phyloP scores from a whole-genome alignment of 2,329 filamentous ascomycete species.

The Venturia effusa region DNA sequence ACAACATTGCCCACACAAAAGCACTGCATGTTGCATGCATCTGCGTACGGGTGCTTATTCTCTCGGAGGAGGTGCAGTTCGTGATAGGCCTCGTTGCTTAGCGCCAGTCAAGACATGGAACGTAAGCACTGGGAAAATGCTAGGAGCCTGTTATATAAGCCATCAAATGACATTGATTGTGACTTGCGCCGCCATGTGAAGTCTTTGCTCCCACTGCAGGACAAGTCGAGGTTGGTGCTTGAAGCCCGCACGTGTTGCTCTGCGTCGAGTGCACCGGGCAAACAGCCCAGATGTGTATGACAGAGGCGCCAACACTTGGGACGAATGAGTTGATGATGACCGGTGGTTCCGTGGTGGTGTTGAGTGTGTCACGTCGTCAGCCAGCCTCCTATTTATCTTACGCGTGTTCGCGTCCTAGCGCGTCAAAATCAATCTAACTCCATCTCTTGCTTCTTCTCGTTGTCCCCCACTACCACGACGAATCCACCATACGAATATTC shows the following conservation, averaged over 20 bases:
- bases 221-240: too few species aligned
- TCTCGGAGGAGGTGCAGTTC: not conserved
- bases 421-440: not conserved
- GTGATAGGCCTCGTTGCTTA: not conserved
- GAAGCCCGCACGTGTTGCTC: too few species aligned
- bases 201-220: too few species aligned
- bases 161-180: not conserved
- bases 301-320: too few species aligned
- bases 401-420: not conserved
- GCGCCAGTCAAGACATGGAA: not conserved
- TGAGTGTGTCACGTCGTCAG: not conserved
- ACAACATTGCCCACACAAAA: not conserved
- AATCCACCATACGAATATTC: not conserved
- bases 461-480: constrained; percentile 1
- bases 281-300: too few species aligned
- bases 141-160: not conserved
- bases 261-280: too few species aligned
- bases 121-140: not conserved
- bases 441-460: not conserved
- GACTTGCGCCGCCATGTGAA: too few species aligned
- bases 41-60: not conserved
- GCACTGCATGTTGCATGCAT: not conserved
- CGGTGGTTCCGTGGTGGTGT: not conserved
- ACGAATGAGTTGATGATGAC: not conserved
- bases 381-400: not conserved